Evolutionary conservation across 2,329 filamentous ascomycete species (phyloP).

Genomic region (Rosellinia necatrix): DNA sequence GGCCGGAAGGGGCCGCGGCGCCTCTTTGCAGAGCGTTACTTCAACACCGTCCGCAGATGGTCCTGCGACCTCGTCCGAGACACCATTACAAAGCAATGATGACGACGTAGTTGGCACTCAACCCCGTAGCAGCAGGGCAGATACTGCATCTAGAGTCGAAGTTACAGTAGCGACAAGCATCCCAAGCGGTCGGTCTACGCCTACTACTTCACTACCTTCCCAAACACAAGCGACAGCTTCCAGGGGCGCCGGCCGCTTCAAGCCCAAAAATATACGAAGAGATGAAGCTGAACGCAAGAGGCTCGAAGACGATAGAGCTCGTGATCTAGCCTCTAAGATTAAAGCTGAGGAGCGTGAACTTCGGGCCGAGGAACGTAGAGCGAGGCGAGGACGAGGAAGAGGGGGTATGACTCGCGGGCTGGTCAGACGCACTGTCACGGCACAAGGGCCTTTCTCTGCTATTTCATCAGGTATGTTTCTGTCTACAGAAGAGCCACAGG

Average conservation of each 20-base stretch:
- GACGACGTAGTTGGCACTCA: background rate
- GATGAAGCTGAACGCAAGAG: conserved; percentile 55
- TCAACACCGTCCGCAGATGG: conserved; percentile 23
- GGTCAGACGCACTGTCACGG: conserved; percentile 39
- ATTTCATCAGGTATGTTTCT: conserved; percentile 34
- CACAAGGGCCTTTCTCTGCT: conserved; percentile 45
- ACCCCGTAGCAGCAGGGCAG: background rate
- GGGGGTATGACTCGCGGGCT: conserved; percentile 39
- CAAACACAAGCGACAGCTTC: conserved; percentile 44
- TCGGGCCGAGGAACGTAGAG: conserved; percentile 42
- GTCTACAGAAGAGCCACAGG: background rate
- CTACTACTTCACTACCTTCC: conserved; percentile 32
- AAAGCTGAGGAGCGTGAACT: conserved; percentile 41
- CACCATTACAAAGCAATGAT: conserved; percentile 17
- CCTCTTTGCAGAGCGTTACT: conserved; percentile 18
- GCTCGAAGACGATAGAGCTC: conserved; percentile 47
- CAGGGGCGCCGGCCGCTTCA: conserved; percentile 48
- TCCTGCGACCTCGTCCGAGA: conserved; percentile 14
- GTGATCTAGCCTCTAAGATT: conserved; percentile 38
- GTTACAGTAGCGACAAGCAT: conserved; percentile 7
- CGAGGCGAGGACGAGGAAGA: conserved; percentile 44
- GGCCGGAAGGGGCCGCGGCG: conserved; percentile 29
- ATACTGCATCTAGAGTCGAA: conserved; percentile 14
- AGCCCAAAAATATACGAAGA: conserved; percentile 54
- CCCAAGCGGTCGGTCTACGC: conserved; percentile 19